Base-by-base conservation (phyloP, 73 alveolate species). In the Stentor roeselii region DNA sequence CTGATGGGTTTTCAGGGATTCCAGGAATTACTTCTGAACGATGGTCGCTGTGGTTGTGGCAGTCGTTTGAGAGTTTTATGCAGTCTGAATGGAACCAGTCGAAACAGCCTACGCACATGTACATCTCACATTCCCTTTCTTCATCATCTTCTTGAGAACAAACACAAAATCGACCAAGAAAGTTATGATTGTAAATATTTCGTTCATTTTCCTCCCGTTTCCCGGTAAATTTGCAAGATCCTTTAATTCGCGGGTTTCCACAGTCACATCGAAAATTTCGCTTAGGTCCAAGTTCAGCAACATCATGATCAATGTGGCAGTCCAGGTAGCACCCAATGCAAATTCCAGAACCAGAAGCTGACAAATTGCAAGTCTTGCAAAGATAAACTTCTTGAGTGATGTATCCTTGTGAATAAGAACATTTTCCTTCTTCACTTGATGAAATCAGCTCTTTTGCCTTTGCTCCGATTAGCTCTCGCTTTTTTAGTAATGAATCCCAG, bases 1-100 rank as follows among this genome's bases (percentile, higher is more conserved):
- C 21, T 50, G 6, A 6, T 50, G 21, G 6, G 21, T 50, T 50
- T 50, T 50, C 67, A 11, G 67, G 67, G 21, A 50, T 50, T 50
- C 21, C 21, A 6, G 67, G 67, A 50, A 50, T 50, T 11, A 11
- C 21, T 50, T 50, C 67, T 50, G 6, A 6, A 50, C 21, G 67
- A 50, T 50, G 21, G 21, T 6, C 21, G 6, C 30, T 11, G 21
- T 50, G 67, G 21, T 50, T 50, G 21, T 50, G 67, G 21, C 67
- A 50, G 21, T 50, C 21, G 67, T 50, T 50, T 50, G 67, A 50
- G 21, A 50, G 67, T 50, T 50, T 21, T 11, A 50, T 50, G 21
- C 67, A 50, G 67, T 50, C 67, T 50, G 67, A 6, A 50, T 50
- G 67, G 21, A 50, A 50, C 67, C 67, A 50, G 21, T 50, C 67